phyloP scores from a whole-genome alignment of 805 yeast species.

The Wickerhamiella sergipiensis region DNA sequence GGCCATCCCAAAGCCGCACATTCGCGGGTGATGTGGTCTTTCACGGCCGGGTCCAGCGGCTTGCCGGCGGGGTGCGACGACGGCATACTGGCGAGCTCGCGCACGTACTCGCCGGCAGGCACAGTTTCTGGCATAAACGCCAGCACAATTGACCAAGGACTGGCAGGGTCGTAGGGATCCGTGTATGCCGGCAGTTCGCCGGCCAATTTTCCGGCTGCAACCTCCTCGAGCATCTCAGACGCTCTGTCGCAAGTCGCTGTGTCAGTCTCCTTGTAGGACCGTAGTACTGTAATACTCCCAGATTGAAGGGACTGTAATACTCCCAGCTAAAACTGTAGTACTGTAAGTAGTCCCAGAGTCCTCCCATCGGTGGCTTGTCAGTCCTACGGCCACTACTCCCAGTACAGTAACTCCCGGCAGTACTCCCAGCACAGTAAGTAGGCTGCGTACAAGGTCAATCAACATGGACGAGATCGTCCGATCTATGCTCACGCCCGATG shows the following conservation, averaged over 20 bases:
- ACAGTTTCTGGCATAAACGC: constrained; percentile 22
- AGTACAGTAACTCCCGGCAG: too few relatives aligned
- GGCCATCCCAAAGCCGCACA: constrained; percentile 15
- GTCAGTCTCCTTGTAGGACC: too few relatives aligned
- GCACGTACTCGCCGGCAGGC: constrained; percentile 13
- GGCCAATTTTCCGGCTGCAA: background rate
- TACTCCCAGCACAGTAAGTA: too few relatives aligned
- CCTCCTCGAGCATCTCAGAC: background rate
- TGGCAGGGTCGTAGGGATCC: constrained; percentile 13
- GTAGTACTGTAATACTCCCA: too few relatives aligned
- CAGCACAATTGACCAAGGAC: constrained; percentile 21
- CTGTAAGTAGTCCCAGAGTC: too few relatives aligned
- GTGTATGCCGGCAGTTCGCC: constrained; percentile 1
- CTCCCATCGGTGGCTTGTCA: too few relatives aligned
- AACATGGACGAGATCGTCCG: background rate
- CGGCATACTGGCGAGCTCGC: constrained; percentile 1
- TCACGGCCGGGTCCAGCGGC: constrained; percentile 8
- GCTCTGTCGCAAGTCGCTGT: too few relatives aligned
- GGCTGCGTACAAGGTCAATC: too few relatives aligned
- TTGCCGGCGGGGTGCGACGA: constrained; percentile 5
- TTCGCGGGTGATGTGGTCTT: constrained; percentile 9
- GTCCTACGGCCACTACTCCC: too few relatives aligned
- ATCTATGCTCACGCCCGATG: constrained; percentile 1
- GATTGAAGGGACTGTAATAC: too few relatives aligned
- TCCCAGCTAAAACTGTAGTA: too few relatives aligned